Conservation (phyloP, 192 early-diverging fungal genomes). For the Mortierella hygrophila region DNA sequence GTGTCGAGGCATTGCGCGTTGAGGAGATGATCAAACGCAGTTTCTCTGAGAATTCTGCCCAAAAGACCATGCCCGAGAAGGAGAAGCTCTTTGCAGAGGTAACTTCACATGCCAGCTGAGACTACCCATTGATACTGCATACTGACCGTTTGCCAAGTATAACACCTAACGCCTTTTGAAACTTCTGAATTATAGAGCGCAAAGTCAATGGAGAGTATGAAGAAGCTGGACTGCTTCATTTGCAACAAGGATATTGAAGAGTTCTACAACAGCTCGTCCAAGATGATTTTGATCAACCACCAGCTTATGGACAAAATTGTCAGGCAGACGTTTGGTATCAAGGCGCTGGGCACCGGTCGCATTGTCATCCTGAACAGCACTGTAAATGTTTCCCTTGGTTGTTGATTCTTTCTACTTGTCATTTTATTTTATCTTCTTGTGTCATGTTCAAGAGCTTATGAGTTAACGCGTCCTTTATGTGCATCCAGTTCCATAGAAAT, state of each 20-base stretch:
- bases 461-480: not conserved
- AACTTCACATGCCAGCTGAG: not conserved
- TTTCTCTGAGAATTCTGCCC: slow-evolving; percentile 93
- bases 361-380: slow-evolving; percentile 82
- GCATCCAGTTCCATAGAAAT: slow-evolving; percentile 72
- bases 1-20: slow-evolving; percentile 94
- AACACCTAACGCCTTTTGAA: not conserved
- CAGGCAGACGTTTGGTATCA: slow-evolving; percentile 66
- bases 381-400: slow-evolving; percentile 29
- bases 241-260: slow-evolving; percentile 80
- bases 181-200: slow-evolving; percentile 62
- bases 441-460: not conserved
- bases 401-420: not conserved
- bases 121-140: not conserved
- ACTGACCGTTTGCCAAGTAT: not conserved
- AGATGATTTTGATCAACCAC: slow-evolving; percentile 66
- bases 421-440: not conserved
- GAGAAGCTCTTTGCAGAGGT: slow-evolving; percentile 77
- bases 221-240: slow-evolving; percentile 83
- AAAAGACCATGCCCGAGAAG: slow-evolving; percentile 89
- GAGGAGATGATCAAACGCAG: slow-evolving; percentile 99
- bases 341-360: slow-evolving; percentile 78
- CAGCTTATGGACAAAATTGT: slow-evolving; percentile 70
- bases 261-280: slow-evolving; percentile 77
- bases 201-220: slow-evolving; percentile 67